Evolutionary conservation across 2,329 filamentous ascomycete genomes (phyloP).

Genomic region (Fusarium tjaetaba): DNA sequence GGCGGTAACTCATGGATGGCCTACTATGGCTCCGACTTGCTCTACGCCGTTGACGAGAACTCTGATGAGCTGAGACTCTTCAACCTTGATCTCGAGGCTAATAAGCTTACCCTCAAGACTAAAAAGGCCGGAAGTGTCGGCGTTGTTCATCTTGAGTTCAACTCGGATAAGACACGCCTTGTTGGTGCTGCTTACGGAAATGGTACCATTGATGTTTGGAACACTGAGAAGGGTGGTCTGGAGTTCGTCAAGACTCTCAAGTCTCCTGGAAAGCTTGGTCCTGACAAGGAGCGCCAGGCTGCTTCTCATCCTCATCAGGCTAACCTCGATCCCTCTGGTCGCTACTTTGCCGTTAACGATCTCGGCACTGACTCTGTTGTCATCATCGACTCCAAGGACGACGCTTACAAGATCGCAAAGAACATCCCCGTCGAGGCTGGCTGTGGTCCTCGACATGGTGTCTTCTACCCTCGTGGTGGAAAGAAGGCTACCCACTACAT

Average conservation of each 20-base stretch:
- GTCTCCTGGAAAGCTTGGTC: conserved; percentile 48
- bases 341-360: conserved; percentile 60
- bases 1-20: conserved; percentile 60
- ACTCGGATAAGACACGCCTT: conserved; percentile 55
- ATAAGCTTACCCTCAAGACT: conserved; percentile 45
- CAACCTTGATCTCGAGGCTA: conserved; percentile 47
- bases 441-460: conserved; percentile 62
- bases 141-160: conserved; percentile 60
- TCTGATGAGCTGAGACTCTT: conserved; percentile 53
- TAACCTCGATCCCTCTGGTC: conserved; percentile 59
- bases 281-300: conserved; percentile 47
- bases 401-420: conserved; percentile 52
- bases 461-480: conserved; percentile 54
- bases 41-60: conserved; percentile 62
- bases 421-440: conserved; percentile 48
- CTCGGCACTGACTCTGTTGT: conserved; percentile 60
- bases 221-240: conserved; percentile 50
- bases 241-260: conserved; percentile 53
- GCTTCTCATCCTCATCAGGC: conserved; percentile 58
- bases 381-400: conserved; percentile 56
- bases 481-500: conserved; percentile 56
- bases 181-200: conserved; percentile 56
- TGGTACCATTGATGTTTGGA: conserved; percentile 58
- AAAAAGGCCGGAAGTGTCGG: conserved; percentile 52
- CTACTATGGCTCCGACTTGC: conserved; percentile 49